phyloP scores from a whole-genome alignment of 2,329 filamentous ascomycete genomes.

The Xylaria sp. region DNA sequence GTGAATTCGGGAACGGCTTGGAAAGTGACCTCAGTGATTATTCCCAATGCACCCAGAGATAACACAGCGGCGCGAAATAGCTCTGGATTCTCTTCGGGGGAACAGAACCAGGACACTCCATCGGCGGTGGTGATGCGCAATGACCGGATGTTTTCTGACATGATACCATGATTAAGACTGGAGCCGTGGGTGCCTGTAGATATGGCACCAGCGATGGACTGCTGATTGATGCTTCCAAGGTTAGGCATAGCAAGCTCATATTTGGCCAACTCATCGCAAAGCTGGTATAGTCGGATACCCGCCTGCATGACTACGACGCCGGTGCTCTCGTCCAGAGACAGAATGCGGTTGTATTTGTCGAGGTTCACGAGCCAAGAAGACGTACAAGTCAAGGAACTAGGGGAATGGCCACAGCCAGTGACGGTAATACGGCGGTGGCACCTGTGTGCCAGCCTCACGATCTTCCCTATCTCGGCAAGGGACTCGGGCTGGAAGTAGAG shows the following conservation, averaged over 20 bases:
- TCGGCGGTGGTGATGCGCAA: conserved; percentile 86
- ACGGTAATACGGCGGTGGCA: conserved; percentile 85
- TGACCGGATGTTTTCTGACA: conserved; percentile 80
- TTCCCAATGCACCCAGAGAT: conserved; percentile 88
- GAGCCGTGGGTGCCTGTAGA: conserved; percentile 94
- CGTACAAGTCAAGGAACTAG: conserved; percentile 90
- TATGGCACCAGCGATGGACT: conserved; percentile 92
- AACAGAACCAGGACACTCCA: conserved; percentile 78
- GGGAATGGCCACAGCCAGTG: conserved; percentile 92
- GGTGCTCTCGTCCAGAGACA: conserved; percentile 74
- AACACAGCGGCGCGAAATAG: conserved; percentile 90
- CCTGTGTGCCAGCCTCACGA: conserved; percentile 80
- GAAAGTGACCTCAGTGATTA: conserved; percentile 90
- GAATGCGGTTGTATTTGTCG: conserved; percentile 79
- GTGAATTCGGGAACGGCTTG: conserved; percentile 82
- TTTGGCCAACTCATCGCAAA: conserved; percentile 79
- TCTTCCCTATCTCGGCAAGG: conserved; percentile 83
- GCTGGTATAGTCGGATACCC: conserved; percentile 83
- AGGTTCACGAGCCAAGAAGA: conserved; percentile 95
- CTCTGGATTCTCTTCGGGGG: conserved; percentile 73
- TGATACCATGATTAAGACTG: conserved; percentile 82
- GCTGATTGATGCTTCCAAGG: conserved; percentile 92
- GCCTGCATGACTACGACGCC: conserved; percentile 81
- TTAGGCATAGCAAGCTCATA: conserved; percentile 88
- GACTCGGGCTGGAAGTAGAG: conserved; percentile 88